Conservation (phyloP, 306 rosid genomes). For the Casuarina equisetifolia region DNA sequence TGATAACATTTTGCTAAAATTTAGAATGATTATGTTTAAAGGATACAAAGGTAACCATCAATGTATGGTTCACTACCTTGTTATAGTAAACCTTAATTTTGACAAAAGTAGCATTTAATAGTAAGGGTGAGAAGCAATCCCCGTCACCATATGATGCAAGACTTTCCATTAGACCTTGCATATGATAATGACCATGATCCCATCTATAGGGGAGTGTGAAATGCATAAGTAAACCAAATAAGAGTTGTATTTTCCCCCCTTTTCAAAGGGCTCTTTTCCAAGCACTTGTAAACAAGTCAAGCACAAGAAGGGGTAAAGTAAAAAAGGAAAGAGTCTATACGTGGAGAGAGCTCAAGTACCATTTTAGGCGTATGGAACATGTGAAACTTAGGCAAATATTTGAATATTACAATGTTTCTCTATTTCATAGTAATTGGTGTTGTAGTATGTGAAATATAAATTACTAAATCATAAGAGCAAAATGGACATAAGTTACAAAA, state of each 20-base stretch:
- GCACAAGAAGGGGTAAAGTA: slow-evolving; percentile 8
- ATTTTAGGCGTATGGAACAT: slow-evolving; percentile 63
- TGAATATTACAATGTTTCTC: slow-evolving; percentile 93
- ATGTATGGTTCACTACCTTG: slow-evolving; percentile 95
- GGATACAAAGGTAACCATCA: slow-evolving; percentile 99
- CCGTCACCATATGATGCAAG: slow-evolving; percentile 84
- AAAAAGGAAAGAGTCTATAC: slow-evolving; percentile 36
- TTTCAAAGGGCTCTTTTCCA: not conserved
- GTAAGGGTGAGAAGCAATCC: slow-evolving; percentile 86
- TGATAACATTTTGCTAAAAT: slow-evolving; percentile 22
- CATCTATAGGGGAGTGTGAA: slow-evolving; percentile 46
- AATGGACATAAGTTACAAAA: not conserved
- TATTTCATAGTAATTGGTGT: slow-evolving; percentile 79
- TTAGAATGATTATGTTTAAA: slow-evolving; percentile 26
- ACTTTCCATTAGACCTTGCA: slow-evolving; percentile 94
- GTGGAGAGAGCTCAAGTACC: slow-evolving; percentile 70
- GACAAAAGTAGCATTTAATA: slow-evolving; percentile 84
- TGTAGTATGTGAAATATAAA: slow-evolving; percentile 35
- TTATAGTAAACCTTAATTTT: slow-evolving; percentile 89
- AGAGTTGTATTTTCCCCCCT: not conserved
- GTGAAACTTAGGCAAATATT: slow-evolving; percentile 86
- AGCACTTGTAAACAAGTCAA: not conserved
- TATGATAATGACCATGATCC: slow-evolving; percentile 67
- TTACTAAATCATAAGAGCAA: slow-evolving; percentile 21
- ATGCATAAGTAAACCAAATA: slow-evolving; percentile 21